Percentiles rank a stretch among this genome's conserved stretches.
Conservation (phyloP, 208 protist species). For the Leishmania martiniquensis region DNA sequence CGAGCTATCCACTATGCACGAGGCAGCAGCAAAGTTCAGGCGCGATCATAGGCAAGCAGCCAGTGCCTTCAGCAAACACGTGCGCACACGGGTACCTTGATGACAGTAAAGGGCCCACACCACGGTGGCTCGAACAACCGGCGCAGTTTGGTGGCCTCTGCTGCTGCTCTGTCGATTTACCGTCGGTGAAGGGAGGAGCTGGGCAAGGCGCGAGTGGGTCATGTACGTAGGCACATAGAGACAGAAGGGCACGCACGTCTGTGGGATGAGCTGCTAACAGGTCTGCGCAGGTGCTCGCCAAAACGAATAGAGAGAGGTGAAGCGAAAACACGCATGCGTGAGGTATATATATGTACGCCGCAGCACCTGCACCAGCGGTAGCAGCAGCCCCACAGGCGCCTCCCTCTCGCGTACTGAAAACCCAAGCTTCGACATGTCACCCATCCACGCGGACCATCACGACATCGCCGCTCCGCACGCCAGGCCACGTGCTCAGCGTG, state of each 20-base stretch:
- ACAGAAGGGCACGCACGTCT: not conserved
- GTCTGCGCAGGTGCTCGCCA: not conserved
- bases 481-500: conserved; percentile 42
- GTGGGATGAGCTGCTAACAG: not conserved
- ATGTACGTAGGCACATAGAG: not conserved
- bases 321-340: not conserved
- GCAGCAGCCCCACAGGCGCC: not conserved
- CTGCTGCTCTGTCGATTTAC: not conserved
- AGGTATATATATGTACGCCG: not conserved
- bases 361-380: not conserved
- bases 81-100: not conserved
- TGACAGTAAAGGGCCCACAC: not conserved
- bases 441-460: conserved; percentile 59
- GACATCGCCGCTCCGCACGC: conserved; percentile 63
- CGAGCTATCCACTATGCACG: not conserved
- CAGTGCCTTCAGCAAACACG: not conserved
- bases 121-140: not conserved
- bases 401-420: not conserved
- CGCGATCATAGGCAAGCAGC: not conserved
- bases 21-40: not conserved
- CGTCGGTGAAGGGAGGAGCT: too few species aligned
- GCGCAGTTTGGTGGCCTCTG: not conserved
- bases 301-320: not conserved
- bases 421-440: not conserved
- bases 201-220: not conserved